phyloP scores from a whole-genome alignment of 176 grass and related monocot genomes.

The Raddia distichophylla region DNA sequence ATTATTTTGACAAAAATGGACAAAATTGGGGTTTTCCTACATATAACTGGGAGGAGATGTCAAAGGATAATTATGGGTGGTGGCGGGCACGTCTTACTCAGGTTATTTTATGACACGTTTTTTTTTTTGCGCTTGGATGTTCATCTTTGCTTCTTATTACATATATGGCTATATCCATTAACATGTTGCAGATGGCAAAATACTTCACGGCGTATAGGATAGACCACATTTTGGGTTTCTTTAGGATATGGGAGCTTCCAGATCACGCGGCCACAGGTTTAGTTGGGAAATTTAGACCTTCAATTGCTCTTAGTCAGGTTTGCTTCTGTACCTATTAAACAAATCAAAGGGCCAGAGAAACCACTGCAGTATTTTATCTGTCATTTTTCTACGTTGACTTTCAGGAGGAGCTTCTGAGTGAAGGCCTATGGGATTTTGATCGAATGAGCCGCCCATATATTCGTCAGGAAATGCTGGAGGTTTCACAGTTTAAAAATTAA shows the following conservation, averaged over 20 bases:
- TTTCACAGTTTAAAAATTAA: constrained; percentile 40
- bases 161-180: constrained; percentile 27
- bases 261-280: constrained; percentile 91
- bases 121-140: constrained; percentile 22
- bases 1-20: constrained; percentile 99
- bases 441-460: constrained; percentile 90
- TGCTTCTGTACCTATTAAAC: constrained; percentile 36
- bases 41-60: constrained; percentile 99
- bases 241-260: constrained; percentile 99
- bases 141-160: constrained; percentile 39
- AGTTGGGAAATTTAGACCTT: constrained; percentile 95
- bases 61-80: constrained; percentile 98
- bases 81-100: constrained; percentile 92
- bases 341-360: constrained; percentile 20
- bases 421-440: constrained; percentile 98
- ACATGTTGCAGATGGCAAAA: constrained; percentile 76
- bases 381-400: constrained; percentile 46
- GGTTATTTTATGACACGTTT: constrained; percentile 52
- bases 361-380: constrained; percentile 43
- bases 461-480: constrained; percentile 76
- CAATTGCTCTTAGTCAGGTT: constrained; percentile 96
- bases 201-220: constrained; percentile 99
- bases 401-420: constrained; percentile 89
- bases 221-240: constrained; percentile 98
- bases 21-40: constrained; percentile 99